These are phyloP conservation scores for Pyrenochaeta sp. DNA, from an alignment of 2,329 filamentous ascomycete genomes.

Conservation along the genomic window DNA sequence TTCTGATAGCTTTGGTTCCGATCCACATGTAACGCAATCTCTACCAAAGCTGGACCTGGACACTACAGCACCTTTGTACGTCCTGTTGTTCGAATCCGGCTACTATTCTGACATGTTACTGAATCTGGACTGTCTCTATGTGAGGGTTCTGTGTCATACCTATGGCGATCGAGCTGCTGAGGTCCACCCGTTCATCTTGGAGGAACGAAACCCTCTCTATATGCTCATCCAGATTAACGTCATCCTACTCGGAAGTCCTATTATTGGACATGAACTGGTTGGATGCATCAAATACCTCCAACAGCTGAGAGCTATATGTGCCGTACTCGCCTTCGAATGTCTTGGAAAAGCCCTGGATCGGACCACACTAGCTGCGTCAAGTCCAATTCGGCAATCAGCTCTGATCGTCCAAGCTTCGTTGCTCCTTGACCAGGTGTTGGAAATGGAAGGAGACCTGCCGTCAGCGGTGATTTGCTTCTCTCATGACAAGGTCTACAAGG, in stretches of 20 bases:
- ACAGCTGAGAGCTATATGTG: conserved; percentile 12
- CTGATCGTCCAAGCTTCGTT: conserved; percentile 14
- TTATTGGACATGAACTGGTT: conserved; percentile 8
- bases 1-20: background rate
- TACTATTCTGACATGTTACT: background rate
- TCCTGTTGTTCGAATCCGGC: background rate
- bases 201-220: conserved; percentile 9
- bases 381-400: conserved; percentile 5
- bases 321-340: conserved; percentile 14
- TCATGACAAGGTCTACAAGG: conserved; percentile 7
- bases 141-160: conserved; percentile 6
- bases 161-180: conserved; percentile 2
- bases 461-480: conserved; percentile 3
- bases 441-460: conserved; percentile 10
- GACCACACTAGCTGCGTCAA: conserved; percentile 5
- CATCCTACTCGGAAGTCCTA: conserved; percentile 12
- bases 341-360: conserved; percentile 14
- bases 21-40: background rate
- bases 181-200: conserved; percentile 15
- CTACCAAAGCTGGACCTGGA: background rate
- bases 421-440: conserved; percentile 18
- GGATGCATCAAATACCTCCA: conserved; percentile 13
- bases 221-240: conserved; percentile 12
- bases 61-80: background rate
- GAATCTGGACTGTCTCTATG: conserved; percentile 9